These are phyloP conservation scores for Kurtzmaniella quercitrusa DNA, from an alignment of 1,139 yeast species.

Conservation along the genomic window DNA sequence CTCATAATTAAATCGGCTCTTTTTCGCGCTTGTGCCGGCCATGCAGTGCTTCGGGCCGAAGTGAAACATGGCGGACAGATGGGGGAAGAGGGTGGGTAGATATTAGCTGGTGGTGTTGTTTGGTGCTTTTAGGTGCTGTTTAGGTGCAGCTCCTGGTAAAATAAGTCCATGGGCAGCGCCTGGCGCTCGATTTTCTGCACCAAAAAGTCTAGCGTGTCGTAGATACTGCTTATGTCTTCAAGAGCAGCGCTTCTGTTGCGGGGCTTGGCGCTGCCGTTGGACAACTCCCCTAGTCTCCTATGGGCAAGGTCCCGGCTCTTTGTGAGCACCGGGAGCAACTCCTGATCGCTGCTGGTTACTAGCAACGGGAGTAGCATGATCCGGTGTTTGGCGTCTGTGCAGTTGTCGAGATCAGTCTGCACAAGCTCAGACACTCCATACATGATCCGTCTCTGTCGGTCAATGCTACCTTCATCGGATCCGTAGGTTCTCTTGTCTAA, in stretches of 20 bases:
- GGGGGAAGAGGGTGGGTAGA: too few relatives aligned
- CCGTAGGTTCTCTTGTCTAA: too few relatives aligned
- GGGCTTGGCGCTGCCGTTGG: neutral
- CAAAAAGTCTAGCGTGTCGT: neutral
- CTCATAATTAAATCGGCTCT: neutral
- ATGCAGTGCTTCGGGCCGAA: neutral
- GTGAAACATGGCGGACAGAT: too few relatives aligned
- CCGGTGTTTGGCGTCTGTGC: neutral
- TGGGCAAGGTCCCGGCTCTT: conserved; percentile 2
- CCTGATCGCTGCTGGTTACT: neutral
- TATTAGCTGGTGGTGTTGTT: too few relatives aligned
- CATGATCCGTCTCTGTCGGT: neutral
- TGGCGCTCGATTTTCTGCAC: neutral
- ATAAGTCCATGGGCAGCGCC: neutral
- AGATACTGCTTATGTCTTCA: neutral
- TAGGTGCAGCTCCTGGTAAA: neutral
- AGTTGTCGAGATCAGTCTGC: neutral
- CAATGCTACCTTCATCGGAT: too few relatives aligned
- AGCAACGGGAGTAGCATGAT: neutral
- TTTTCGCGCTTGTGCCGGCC: neutral
- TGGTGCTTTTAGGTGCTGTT: too few relatives aligned
- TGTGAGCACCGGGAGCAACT: neutral
- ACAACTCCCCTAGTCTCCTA: conserved; percentile 2
- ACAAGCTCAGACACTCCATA: neutral
- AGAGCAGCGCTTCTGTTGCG: neutral